Conservation (phyloP, 176 grass and related monocot genomes). For the Lolium perenne region DNA sequence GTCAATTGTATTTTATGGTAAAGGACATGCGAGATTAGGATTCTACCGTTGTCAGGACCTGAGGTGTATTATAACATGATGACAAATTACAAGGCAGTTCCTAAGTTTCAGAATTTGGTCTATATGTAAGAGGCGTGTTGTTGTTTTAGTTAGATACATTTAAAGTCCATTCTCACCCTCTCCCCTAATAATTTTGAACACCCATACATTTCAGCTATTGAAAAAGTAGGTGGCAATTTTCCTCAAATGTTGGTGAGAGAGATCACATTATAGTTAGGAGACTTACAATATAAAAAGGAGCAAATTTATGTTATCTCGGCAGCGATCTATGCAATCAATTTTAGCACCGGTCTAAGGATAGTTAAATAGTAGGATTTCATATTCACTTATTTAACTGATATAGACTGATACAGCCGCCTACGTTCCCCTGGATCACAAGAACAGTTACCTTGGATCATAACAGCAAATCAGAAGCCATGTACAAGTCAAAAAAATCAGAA, state of each 20-base stretch:
- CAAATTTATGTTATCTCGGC: background rate
- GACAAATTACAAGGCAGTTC: background rate
- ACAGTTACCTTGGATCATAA: background rate
- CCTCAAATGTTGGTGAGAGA: background rate
- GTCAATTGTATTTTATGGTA: background rate
- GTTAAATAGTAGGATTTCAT: background rate
- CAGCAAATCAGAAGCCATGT: background rate
- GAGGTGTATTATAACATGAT: too few species aligned
- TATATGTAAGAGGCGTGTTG: background rate
- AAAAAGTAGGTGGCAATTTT: background rate
- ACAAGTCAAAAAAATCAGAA: background rate
- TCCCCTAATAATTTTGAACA: background rate
- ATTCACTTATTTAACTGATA: background rate
- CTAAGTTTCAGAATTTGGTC: background rate
- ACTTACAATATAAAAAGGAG: background rate
- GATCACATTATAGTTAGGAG: background rate
- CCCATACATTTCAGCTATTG: background rate
- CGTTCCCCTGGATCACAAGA: background rate
- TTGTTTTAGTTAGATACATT: background rate
- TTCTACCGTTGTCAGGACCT: too few species aligned
- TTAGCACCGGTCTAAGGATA: background rate
- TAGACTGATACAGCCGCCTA: too few species aligned
- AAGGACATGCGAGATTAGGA: background rate
- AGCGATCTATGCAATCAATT: background rate
- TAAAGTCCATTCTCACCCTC: background rate